These are phyloP conservation scores for Talaromyces funiculosus DNA, from an alignment of 2,329 filamentous ascomycete species.

Conservation along the genomic window DNA sequence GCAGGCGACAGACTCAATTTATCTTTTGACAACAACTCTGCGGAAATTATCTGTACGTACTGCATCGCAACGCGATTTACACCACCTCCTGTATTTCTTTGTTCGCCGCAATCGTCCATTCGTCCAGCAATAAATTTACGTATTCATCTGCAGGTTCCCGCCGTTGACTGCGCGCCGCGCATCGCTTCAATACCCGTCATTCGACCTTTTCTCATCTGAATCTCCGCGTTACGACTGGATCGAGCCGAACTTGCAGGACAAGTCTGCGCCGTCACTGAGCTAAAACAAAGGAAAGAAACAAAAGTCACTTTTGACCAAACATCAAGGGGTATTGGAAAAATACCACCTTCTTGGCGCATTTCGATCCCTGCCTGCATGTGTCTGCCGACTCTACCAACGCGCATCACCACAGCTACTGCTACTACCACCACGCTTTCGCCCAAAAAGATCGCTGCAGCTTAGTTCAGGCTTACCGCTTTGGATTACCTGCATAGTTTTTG, in stretches of 20 bases:
- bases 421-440: not conserved
- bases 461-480: conserved; percentile 17
- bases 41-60: conserved; percentile 3
- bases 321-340: not conserved
- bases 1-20: not conserved
- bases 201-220: not conserved
- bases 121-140: conserved; percentile 8
- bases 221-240: conserved; percentile 9
- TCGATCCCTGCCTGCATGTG: conserved; percentile 1
- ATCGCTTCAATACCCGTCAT: conserved; percentile 1
- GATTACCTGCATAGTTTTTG: conserved; percentile 16
- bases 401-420: not conserved
- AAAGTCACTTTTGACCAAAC: not conserved
- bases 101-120: conserved; percentile 4
- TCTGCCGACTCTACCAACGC: conserved; percentile 4
- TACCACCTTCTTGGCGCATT: conserved; percentile 7
- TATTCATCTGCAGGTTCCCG: conserved; percentile 13
- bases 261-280: conserved; percentile 3
- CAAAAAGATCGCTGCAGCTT: conserved; percentile 13
- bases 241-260: conserved; percentile 13
- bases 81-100: not conserved
- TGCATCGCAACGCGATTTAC: not conserved
- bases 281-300: not conserved
- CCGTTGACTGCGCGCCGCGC: conserved; percentile 5
- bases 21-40: not conserved